Percentiles rank a stretch among this genome's conserved stretches.
Evolutionary conservation across 768 basidiomycete genomes (phyloP).

Genomic region (Leucogyrophana mollusca): DNA sequence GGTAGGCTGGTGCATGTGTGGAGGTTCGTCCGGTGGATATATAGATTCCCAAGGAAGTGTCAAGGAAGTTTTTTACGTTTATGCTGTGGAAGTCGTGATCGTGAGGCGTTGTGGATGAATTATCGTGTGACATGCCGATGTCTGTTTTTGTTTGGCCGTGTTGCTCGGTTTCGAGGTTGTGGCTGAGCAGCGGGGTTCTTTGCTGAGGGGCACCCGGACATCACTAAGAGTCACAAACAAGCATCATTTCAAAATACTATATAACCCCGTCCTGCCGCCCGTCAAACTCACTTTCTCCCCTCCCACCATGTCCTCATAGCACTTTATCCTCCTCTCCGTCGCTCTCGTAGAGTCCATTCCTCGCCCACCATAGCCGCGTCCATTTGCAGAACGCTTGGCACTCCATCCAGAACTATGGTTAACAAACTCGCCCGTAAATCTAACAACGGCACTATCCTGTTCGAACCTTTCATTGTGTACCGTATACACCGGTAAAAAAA

Average conservation of each 20-base stretch:
- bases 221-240: conserved; percentile 33
- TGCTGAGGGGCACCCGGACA: conserved; percentile 24
- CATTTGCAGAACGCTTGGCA: conserved; percentile 25
- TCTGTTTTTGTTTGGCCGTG: conserved; percentile 15
- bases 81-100: not conserved
- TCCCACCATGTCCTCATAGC: conserved; percentile 38
- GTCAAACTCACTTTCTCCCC: conserved; percentile 16
- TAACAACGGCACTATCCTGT: conserved; percentile 84
- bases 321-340: conserved; percentile 19
- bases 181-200: conserved; percentile 15
- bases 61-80: conserved; percentile 7
- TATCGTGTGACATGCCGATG: conserved; percentile 27
- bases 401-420: conserved; percentile 60
- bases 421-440: conserved; percentile 78
- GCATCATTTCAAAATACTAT: conserved; percentile 39
- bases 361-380: conserved; percentile 21
- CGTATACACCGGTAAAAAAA: conserved; percentile 67
- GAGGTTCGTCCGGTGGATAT: conserved; percentile 5
- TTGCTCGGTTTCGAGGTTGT: conserved; percentile 8
- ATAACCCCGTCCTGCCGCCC: conserved; percentile 37
- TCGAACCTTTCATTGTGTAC: conserved; percentile 85
- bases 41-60: conserved; percentile 1
- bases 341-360: conserved; percentile 1
- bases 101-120: conserved; percentile 15
- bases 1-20: conserved; percentile 3